Percentiles rank a stretch among this genome's conserved stretches.
These are phyloP conservation scores for Otatea glauca DNA, from an alignment of 176 grass and related monocot species.

Conservation along the genomic window DNA sequence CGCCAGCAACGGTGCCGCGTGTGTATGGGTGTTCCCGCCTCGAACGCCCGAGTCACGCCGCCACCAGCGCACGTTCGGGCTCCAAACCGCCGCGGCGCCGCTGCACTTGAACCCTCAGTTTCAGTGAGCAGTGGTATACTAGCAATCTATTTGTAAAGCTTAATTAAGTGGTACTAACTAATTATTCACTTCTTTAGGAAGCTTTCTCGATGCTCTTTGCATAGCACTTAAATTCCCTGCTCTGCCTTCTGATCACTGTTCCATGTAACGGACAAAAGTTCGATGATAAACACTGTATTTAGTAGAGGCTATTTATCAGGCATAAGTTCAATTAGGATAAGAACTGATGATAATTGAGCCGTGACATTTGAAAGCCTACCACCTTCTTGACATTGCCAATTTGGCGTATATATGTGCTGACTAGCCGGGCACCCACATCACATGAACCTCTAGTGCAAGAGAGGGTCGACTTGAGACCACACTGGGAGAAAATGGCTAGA, in stretches of 20 bases:
- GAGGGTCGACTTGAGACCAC: not conserved
- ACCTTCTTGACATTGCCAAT: not conserved
- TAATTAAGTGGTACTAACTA: not conserved
- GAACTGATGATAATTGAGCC: not conserved
- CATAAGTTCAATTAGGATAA: not conserved
- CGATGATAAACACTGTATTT: not conserved
- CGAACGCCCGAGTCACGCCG: too few species aligned
- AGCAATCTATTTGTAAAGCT: not conserved
- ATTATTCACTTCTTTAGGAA: not conserved
- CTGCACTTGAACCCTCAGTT: not conserved
- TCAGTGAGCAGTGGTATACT: not conserved
- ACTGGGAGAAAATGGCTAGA: not conserved
- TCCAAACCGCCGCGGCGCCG: too few species aligned
- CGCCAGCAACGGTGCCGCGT: not conserved
- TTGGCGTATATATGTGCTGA: not conserved
- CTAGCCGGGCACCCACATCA: not conserved
- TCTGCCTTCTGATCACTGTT: not conserved
- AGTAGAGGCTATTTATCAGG: slow-evolving; percentile 8
- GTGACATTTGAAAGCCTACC: not conserved
- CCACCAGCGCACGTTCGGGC: too few species aligned
- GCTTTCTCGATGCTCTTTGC: not conserved
- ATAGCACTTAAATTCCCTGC: not conserved
- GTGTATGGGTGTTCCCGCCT: too few species aligned
- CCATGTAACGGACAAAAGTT: not conserved
- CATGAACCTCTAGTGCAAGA: not conserved